Base-by-base conservation (phyloP, 345 rosid genomes). In the Bruguiera gymnorhiza region DNA sequence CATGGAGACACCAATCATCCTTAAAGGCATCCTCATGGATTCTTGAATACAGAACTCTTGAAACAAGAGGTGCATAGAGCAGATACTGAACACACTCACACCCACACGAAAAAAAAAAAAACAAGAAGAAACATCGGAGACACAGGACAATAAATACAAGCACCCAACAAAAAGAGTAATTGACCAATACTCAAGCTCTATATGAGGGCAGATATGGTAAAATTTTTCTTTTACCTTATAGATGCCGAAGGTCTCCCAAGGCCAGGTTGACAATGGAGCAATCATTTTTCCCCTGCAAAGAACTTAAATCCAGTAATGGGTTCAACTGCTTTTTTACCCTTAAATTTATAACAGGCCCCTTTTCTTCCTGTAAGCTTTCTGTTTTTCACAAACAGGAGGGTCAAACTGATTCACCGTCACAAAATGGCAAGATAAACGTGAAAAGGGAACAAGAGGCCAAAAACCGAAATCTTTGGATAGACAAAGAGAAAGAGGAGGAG, bases 231-330 rank as follows among this genome's bases (percentile, higher is more conserved):
- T 15, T 83, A 95, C 99, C 98, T 95, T 95, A 76, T 70, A 94
- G 62, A 65, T 20, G 53, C 98, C 96, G 62, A 90, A 56, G 81
- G 82, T 85, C 76, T 76, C 93, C 99, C 99, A 95, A 5, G 99
- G 97, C 98, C 98, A 95, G 65, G 86, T 67, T 62, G 91, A 86
- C 74, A 90, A 76, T 52, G 86, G 68, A 76, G 88, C 85, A 73
- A 36, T 88, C 97, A 62, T 74, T 27, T 4, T 5, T 21, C 55
- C 36, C 1, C 10, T 60, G 11, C 60, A 56, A 23, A 21, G 26
- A 21, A n/a, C 23, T 31, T 48, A 63, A 59, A 39, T 32, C 11
- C 29, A 5, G 29, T 20, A 6, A 56, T 56, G 31, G 31, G 26
- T 27, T 70, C 2, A 7, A 15, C 18, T 48, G 36, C 19, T 8